Base-by-base conservation (phyloP, 2,329 filamentous ascomycete genomes). In the Nemania sp. region DNA sequence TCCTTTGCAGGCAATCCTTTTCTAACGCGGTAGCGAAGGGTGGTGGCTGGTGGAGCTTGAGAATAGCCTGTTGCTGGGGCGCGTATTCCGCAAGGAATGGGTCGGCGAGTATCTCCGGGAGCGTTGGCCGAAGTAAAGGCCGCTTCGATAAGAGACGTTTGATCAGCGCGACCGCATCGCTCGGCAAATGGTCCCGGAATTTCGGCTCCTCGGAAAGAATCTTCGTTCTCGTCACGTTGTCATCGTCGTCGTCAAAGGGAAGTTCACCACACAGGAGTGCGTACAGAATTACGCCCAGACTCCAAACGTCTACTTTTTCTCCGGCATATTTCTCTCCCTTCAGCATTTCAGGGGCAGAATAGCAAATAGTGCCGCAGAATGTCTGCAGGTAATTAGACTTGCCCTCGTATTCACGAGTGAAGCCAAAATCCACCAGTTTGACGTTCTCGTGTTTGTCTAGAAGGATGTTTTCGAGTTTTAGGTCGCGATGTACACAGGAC, bases 301-400 rank as follows among this genome's bases (percentile, higher is more conserved):
- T 96, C 93, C 93, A 99, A 4, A 99, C 94, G 77, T 99, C 96
- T 56, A 99, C 95, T 82, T 98, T 98, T 82, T 98, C 94, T 27
- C 94, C 95, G 0, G 94, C 96, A 78, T 99, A 99, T 80, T 97
- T 98, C 80, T 99, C 96, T 45, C 94, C 96, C 79, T 96, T 97
- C 47, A 99, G 86, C 96, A 99, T 99, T 80, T 99, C 96, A 1
- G 96, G 96, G 2, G 96, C 96, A 62, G 94, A 97, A 81, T 99
- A 99, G 82, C 95, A 98, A 70, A 99, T 91, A 0, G 96, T 99
- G 5, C 96, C 96, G 79, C 96, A 99, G 81, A 97, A 99, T 1
- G 96, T 99, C 80, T 98, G 95, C 63, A 99, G 83, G 77, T 98
- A 95, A 79, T 94, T 98, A 32, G 93, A 89, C 75, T 97, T 94